Percentiles rank a stretch among this genome's conserved stretches.
Evolutionary conservation across 1,139 yeast species (phyloP).

Genomic region (Scheffersomyces illinoinensis): DNA sequence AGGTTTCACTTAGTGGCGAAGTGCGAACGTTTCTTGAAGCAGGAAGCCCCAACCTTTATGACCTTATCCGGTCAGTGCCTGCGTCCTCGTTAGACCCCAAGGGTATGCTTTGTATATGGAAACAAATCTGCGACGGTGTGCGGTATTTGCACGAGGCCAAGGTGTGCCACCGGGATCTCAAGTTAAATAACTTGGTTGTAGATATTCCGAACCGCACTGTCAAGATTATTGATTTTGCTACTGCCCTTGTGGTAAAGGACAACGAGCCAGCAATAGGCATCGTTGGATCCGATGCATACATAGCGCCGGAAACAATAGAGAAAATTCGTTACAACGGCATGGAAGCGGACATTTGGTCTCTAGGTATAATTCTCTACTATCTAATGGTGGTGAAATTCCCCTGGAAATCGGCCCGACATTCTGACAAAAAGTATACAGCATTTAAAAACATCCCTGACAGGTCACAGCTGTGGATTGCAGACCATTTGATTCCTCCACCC

Average conservation of each 20-base stretch:
- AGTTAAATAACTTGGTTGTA: conserved; percentile 40
- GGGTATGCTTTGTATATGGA: conserved; percentile 34
- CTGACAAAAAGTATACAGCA: conserved; percentile 16
- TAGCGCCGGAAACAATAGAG: conserved; percentile 50
- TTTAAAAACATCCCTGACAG: conserved; percentile 3
- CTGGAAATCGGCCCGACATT: conserved; percentile 36
- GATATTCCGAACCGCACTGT: conserved; percentile 20
- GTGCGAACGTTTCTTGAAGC: conserved; percentile 34
- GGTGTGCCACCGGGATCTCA: conserved; percentile 45
- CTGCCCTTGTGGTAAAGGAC: conserved; percentile 18
- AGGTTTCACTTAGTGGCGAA: conserved; percentile 17
- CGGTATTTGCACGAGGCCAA: conserved; percentile 30
- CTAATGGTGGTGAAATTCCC: conserved; percentile 24
- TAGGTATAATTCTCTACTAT: conserved; percentile 44
- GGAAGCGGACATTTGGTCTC: conserved; percentile 50
- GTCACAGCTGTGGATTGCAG: not conserved
- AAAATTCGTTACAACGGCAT: conserved; percentile 40
- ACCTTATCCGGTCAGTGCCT: conserved; percentile 11
- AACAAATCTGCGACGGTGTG: conserved; percentile 33
- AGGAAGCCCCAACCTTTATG: conserved; percentile 26
- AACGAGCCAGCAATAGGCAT: conserved; percentile 36
- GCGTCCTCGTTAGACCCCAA: conserved; percentile 4
- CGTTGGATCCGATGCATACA: conserved; percentile 49
- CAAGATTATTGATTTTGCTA: conserved; percentile 44
- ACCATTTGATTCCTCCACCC: conserved; percentile 3